Evolutionary conservation across 225 moss, liverwort and hornwort genomes (phyloP).

Genomic region (Straminergon stramineum): DNA sequence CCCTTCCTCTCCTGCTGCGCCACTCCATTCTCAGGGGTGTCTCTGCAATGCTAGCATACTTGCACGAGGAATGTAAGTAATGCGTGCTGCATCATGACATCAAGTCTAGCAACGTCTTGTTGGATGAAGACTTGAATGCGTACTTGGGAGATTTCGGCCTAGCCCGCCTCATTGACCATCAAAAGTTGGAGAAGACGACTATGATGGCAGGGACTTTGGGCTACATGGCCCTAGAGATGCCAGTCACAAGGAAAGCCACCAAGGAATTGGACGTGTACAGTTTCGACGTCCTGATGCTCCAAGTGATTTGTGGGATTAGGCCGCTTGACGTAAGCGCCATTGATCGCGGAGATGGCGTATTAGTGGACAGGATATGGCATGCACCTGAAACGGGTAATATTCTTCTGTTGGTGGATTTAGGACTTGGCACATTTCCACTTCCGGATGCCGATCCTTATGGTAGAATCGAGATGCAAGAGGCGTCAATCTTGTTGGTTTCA

Average conservation of each 20-base stretch:
- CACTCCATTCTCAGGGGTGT: too few relatives aligned
- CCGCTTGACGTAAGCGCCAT: background rate
- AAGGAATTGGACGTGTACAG: background rate
- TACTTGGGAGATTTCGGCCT: background rate
- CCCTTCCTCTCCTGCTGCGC: too few relatives aligned
- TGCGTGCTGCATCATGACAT: too few relatives aligned
- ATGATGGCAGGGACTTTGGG: background rate
- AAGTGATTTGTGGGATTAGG: background rate
- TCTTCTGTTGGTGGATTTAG: background rate
- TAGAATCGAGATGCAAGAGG: background rate
- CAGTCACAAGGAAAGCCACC: background rate
- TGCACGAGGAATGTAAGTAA: too few relatives aligned
- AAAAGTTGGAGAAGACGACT: background rate
- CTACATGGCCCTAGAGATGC: background rate
- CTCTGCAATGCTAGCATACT: too few relatives aligned
- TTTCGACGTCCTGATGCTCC: background rate
- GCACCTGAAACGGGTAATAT: background rate
- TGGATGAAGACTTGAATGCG: too few relatives aligned
- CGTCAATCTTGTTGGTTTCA: background rate
- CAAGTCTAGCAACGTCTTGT: too few relatives aligned
- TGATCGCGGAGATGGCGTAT: background rate
- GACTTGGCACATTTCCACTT: background rate
- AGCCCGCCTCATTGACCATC: background rate
- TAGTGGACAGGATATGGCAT: background rate
- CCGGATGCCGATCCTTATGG: background rate